Evolutionary conservation across 345 rosid species (phyloP), one percentile per base, ranked within the genome.

Genomic region (Garcia nutans): DNA sequence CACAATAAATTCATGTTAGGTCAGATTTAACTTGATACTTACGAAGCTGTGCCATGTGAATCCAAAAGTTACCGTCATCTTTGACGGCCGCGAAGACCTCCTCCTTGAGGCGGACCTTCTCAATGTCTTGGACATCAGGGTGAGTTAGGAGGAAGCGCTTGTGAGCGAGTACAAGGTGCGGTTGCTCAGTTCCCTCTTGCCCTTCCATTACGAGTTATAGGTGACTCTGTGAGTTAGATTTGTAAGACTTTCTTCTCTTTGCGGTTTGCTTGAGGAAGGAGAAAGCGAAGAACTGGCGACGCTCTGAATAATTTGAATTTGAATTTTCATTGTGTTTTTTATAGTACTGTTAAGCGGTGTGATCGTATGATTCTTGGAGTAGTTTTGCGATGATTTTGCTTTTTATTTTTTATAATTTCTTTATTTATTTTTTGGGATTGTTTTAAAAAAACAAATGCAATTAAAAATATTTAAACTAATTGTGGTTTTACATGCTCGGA

Each of bases 21-120:
- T 37, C 23, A 52, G 7, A 77, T 37, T 5, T 15, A 73, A 52
- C 56, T 26, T 63, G 31, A 58, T 13, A 28, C 68, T 1, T 13
- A 20, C 2, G 12, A 66, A 65, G 3, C 12, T 20, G 56, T 26
- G 72, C 22, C 13, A 23, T 2, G 8, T 26, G 49, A 72, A 81
- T 4, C 23, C 58, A 81, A 16, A 67, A 73, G n/a, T 80, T 54
- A 93, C 99, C 90, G 57, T 92, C 88, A 76, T 94, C 79, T 78
- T 88, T 85, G 81, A 93, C 85, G 77, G 89, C 81, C 17, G 88
- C 81, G 65, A 93, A 75, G 77, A 93, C 98, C 82, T 96, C 99
- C 49, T 90, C 88, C 84, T 87, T 88, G 87, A 93, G 94, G 52
- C 84, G 91, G 77, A 93, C 95, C 90, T 92, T 94, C 87, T 94